Evolutionary conservation across 805 yeast genomes (phyloP).

Genomic region (Pachysolen tannophilus): DNA sequence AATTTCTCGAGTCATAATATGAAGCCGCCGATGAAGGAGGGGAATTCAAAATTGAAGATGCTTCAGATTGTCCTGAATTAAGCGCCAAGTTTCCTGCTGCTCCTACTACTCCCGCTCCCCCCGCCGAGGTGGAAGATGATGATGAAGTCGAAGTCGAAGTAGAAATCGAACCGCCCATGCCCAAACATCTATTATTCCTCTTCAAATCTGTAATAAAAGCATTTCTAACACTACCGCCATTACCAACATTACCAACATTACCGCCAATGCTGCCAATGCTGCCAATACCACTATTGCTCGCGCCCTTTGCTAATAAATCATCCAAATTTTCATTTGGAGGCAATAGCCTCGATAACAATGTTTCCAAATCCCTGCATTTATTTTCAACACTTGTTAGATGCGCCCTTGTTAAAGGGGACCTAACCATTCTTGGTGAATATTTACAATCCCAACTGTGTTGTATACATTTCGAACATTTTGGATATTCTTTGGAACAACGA

Average conservation of each 20-base stretch:
- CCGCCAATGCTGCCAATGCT: not conserved
- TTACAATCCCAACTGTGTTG: constrained; percentile 68
- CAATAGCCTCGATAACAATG: constrained; percentile 30
- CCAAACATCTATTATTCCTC: not conserved
- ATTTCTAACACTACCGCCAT: not conserved
- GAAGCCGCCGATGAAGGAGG: not conserved
- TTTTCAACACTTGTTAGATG: constrained; percentile 72
- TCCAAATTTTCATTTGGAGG: constrained; percentile 41
- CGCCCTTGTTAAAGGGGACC: constrained; percentile 78
- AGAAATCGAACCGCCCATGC: not conserved
- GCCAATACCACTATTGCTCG: constrained; percentile 3
- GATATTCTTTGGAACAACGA: constrained; percentile 72
- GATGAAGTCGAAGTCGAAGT: constrained; percentile 5
- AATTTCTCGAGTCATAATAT: too few relatives aligned
- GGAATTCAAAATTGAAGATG: too few relatives aligned
- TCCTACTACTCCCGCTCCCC: too few relatives aligned
- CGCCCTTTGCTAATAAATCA: constrained; percentile 12
- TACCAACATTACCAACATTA: not conserved
- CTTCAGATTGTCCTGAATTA: not conserved
- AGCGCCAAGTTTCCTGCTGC: too few relatives aligned
- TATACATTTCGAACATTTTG: constrained; percentile 68
- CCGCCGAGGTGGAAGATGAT: not conserved
- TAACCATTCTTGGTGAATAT: constrained; percentile 68
- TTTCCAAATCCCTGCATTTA: constrained; percentile 39
- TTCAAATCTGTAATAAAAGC: not conserved